Percentiles rank a stretch among this genome's conserved stretches.
These are phyloP conservation scores for Stenogyne calaminthoides DNA, from an alignment of 305 asterid genomes.

Conservation along the genomic window DNA sequence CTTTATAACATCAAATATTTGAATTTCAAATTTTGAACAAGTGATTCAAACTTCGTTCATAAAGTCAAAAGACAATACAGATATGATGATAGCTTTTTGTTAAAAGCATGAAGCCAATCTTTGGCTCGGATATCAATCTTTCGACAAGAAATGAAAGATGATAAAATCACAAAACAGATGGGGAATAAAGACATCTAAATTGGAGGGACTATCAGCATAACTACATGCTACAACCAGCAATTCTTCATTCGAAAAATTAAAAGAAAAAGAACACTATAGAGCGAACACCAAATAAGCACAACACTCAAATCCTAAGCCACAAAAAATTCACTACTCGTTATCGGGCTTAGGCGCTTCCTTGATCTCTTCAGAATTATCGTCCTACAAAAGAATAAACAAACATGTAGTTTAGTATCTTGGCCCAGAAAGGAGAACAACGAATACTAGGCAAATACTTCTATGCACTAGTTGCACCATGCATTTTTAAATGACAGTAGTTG, in stretches of 20 bases:
- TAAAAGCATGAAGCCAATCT: slow-evolving; percentile 25
- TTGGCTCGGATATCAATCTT: slow-evolving; percentile 32
- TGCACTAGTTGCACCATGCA: no score
- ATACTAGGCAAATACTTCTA: no score
- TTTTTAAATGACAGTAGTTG: no score
- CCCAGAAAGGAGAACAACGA: background rate
- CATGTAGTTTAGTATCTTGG: background rate
- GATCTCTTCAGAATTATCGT: slow-evolving; percentile 53
- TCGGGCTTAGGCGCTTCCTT: slow-evolving; percentile 57
- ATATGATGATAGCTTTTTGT: slow-evolving; percentile 11
- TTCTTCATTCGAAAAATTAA: slow-evolving; percentile 29
- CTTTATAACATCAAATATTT: background rate
- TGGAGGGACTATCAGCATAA: slow-evolving; percentile 34
- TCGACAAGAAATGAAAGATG: slow-evolving; percentile 26
- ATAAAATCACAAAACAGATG: slow-evolving; percentile 31
- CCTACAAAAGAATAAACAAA: slow-evolving; percentile 36
- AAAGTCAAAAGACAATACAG: slow-evolving; percentile 7
- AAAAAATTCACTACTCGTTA: slow-evolving; percentile 36
- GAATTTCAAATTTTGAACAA: slow-evolving; percentile 21
- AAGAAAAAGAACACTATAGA: slow-evolving; percentile 22
- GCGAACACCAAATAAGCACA: slow-evolving; percentile 10
- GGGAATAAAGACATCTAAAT: slow-evolving; percentile 32
- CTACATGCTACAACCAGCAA: slow-evolving; percentile 44
- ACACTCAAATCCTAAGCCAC: slow-evolving; percentile 33
- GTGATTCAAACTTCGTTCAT: background rate